Conservation (phyloP, 139 green algal species). For the Chlorokybus atmophyticus region DNA sequence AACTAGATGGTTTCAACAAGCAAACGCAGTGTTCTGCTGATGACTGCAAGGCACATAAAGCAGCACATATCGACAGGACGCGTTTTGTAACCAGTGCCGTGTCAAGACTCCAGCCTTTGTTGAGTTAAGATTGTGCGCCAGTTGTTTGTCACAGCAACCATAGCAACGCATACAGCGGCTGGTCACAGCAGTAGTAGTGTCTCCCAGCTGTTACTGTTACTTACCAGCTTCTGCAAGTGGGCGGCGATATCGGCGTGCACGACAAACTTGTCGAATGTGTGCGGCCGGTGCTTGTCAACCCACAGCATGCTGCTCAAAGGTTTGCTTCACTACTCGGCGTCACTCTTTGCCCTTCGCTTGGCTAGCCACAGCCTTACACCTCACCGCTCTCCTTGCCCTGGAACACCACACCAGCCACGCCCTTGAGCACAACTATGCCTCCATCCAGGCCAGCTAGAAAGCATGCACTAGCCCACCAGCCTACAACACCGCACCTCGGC, state of each 20-base stretch:
- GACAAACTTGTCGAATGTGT: constrained; percentile 61
- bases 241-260: constrained; percentile 55
- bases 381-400: too few species aligned
- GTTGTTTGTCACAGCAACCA: not conserved
- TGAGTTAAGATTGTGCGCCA: constrained; percentile 4
- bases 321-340: too few species aligned
- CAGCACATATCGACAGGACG: not conserved
- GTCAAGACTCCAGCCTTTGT: not conserved
- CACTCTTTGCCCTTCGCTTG: too few species aligned
- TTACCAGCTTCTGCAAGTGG: constrained; percentile 76
- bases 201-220: not conserved
- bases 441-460: too few species aligned
- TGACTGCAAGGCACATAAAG: too few species aligned
- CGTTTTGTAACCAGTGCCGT: not conserved
- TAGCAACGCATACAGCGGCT: not conserved
- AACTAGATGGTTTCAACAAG: too few species aligned
- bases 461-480: too few species aligned
- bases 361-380: too few species aligned
- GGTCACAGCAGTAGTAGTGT: not conserved
- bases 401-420: too few species aligned
- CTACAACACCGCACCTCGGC: too few species aligned
- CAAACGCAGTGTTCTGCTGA: too few species aligned
- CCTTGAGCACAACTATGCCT: too few species aligned
- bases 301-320: constrained; percentile 35
- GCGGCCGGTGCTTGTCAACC: constrained; percentile 69